Evolutionary conservation across 345 rosid genomes (phyloP).

Genomic region (Lepidium sativum): DNA sequence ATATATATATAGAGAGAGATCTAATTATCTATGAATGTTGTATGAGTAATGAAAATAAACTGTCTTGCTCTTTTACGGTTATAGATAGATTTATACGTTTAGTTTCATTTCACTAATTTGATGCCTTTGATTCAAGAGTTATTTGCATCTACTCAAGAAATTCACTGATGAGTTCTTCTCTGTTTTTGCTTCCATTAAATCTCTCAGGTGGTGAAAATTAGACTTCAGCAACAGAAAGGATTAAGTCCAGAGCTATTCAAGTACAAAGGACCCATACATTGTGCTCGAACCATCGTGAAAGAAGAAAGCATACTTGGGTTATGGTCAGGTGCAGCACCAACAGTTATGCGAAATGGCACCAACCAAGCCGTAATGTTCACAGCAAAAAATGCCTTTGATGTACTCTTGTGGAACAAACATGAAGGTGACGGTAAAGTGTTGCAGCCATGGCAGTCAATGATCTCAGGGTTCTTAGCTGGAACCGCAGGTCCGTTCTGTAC

Average conservation of each 20-base stretch:
- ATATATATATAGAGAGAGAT: too few relatives aligned
- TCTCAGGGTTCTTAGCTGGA: constrained; percentile 93
- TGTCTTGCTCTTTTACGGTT: too few relatives aligned
- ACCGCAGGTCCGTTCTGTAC: constrained; percentile 91
- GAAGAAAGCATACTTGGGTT: constrained; percentile 82
- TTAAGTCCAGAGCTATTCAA: constrained; percentile 63
- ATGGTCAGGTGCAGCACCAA: constrained; percentile 97
- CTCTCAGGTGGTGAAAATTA: constrained; percentile 82
- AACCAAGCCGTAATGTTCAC: constrained; percentile 98
- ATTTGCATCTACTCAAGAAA: neutral
- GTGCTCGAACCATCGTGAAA: constrained; percentile 53
- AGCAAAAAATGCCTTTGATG: constrained; percentile 76
- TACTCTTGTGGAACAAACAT: constrained; percentile 79
- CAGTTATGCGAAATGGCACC: constrained; percentile 94
- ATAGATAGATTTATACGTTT: neutral
- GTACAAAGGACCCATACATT: constrained; percentile 92
- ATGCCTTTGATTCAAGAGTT: neutral
- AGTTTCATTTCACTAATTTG: neutral
- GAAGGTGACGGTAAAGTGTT: constrained; percentile 86
- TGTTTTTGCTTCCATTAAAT: neutral
- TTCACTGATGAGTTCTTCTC: constrained; percentile 1
- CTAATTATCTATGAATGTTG: too few relatives aligned
- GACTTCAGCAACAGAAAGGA: constrained; percentile 92
- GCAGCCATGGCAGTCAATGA: constrained; percentile 94
- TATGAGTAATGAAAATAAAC: too few relatives aligned